phyloP scores from a whole-genome alignment of 2,329 filamentous ascomycete genomes.

The Cladorrhinum sp. region DNA sequence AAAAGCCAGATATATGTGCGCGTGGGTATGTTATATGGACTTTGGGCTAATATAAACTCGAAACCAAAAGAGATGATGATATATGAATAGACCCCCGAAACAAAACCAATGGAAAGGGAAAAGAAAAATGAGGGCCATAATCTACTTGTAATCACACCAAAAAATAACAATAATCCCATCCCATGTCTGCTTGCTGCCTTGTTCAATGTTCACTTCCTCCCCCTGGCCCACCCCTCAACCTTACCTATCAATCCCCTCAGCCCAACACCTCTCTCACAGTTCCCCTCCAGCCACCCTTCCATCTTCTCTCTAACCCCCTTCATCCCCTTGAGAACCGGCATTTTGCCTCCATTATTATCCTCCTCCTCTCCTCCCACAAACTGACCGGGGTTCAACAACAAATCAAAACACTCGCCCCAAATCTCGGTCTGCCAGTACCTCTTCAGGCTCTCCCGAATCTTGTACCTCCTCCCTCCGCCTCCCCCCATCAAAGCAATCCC shows the following conservation, averaged over 20 bases:
- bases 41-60: no score
- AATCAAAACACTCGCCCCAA: conserved; percentile 78
- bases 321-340: conserved; percentile 75
- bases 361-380: conserved; percentile 63
- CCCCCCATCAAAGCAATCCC: conserved; percentile 50
- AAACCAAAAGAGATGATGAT: no score
- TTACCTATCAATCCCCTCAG: conserved; percentile 68
- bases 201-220: conserved; percentile 30
- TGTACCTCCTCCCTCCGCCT: conserved; percentile 69
- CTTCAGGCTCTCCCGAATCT: conserved; percentile 79
- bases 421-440: conserved; percentile 95
- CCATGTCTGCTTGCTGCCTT: no score
- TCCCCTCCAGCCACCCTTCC: conserved; percentile 77
- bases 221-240: conserved; percentile 51
- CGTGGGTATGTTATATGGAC: no score
- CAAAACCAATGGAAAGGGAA: no score
- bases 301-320: conserved; percentile 68
- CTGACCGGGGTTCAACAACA: conserved; percentile 77
- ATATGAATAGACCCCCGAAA: no score
- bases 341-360: conserved; percentile 49
- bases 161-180: no score
- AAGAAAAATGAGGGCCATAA: no score
- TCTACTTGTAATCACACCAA: no score
- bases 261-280: conserved; percentile 76
- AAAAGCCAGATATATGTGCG: no score